A percentile compares a stretch with the other conserved stretches of the same genome.
phyloP scores from a whole-genome alignment of 2,329 filamentous ascomycete genomes.

The Lasiodiplodia gonubiensis region DNA sequence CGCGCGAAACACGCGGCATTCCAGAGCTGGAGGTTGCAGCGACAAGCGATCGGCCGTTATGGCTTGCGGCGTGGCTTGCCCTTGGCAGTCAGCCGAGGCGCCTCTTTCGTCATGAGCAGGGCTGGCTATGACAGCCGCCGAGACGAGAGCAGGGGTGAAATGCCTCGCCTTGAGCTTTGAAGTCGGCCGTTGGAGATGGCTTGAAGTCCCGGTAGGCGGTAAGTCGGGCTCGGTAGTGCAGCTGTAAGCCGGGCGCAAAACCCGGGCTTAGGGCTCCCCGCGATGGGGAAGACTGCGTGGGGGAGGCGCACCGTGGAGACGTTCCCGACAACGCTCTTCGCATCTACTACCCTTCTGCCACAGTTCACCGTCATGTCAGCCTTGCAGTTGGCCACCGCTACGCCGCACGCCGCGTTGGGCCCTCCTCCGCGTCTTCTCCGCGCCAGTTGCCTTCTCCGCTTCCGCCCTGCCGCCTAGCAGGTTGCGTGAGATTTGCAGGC shows the following conservation, averaged over 20 bases:
- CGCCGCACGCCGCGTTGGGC: slow-evolving; percentile 9
- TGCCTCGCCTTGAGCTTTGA: slow-evolving; percentile 2
- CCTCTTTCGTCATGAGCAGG: slow-evolving; percentile 20
- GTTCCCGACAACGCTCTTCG: background rate
- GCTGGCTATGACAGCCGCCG: slow-evolving; percentile 10
- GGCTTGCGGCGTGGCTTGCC: slow-evolving; percentile 23
- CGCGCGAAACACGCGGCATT: slow-evolving; percentile 21
- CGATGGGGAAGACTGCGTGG: background rate
- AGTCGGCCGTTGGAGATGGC: background rate
- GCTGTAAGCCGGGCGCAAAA: slow-evolving; percentile 7
- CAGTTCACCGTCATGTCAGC: background rate
- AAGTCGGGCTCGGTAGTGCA: slow-evolving; percentile 11
- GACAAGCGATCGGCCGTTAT: slow-evolving; percentile 26
- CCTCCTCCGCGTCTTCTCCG: background rate
- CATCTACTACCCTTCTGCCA: background rate
- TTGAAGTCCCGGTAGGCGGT: slow-evolving; percentile 18
- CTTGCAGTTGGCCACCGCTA: background rate
- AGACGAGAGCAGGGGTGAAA: background rate
- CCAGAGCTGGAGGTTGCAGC: slow-evolving; percentile 20
- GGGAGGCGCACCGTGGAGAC: background rate
- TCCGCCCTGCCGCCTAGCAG: slow-evolving; percentile 1
- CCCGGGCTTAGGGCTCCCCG: slow-evolving; percentile 1
- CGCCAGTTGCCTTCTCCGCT: slow-evolving; percentile 10
- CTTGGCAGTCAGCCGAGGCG: slow-evolving; percentile 22
- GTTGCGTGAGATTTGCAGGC: slow-evolving; percentile 11